Evolutionary conservation across 2,329 filamentous ascomycete genomes (phyloP).

Genomic region (Beauveria sp.): DNA sequence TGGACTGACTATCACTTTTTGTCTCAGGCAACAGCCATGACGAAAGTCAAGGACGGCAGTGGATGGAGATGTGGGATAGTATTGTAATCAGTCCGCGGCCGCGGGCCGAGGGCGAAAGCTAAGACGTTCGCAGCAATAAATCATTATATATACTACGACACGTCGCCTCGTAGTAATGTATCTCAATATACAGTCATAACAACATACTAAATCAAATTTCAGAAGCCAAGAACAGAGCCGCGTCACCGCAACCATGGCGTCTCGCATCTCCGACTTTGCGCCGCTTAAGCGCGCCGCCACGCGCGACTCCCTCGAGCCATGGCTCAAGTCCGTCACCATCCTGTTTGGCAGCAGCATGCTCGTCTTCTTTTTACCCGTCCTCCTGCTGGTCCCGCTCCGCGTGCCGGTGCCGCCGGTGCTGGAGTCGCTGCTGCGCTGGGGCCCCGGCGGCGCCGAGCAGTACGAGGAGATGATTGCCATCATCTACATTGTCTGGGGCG

Average conservation of each 20-base stretch:
- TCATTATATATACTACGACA: too few relatives aligned
- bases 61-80: not conserved
- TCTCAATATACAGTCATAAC: too few relatives aligned
- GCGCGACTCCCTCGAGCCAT: not conserved
- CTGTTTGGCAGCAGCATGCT: not conserved
- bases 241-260: not conserved
- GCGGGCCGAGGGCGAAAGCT: not conserved
- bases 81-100: not conserved
- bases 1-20: not conserved
- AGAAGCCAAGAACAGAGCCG: not conserved
- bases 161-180: too few relatives aligned
- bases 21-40: not conserved
- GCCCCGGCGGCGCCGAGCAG: constrained; percentile 6
- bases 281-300: not conserved
- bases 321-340: not conserved
- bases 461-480: constrained; percentile 9
- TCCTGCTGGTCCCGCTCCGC: not conserved
- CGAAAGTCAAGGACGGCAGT: not conserved
- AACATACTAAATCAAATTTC: not conserved
- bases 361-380: not conserved
- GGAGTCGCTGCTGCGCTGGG: not conserved
- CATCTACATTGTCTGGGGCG: constrained; percentile 1
- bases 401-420: not conserved
- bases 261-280: not conserved
- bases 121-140: not conserved